Percentiles rank a stretch among this genome's conserved stretches.
phyloP scores from a whole-genome alignment of 2,329 filamentous ascomycete species.

The Ascochyta clinopodiicola region DNA sequence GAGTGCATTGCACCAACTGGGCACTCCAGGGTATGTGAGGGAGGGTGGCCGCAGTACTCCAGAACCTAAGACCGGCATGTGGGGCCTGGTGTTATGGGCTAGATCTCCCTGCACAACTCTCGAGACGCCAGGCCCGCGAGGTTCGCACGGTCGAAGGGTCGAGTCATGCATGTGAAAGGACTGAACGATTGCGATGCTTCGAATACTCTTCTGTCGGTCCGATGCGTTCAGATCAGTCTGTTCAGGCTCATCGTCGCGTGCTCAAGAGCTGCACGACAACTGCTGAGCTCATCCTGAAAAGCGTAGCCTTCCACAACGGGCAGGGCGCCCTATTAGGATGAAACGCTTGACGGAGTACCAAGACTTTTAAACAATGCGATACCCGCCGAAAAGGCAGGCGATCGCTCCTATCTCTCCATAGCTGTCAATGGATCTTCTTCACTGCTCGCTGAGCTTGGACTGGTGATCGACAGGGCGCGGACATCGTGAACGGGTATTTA shows the following conservation, averaged over 20 bases:
- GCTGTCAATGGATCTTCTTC: neutral
- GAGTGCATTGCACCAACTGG: slow-evolving; percentile 6
- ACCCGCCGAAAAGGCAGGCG: neutral
- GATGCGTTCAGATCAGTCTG: neutral
- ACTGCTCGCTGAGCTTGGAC: neutral
- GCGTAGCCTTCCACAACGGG: slow-evolving; percentile 3
- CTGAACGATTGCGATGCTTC: neutral
- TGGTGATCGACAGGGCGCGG: neutral
- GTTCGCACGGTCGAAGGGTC: neutral
- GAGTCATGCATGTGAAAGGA: neutral
- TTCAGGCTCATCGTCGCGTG: neutral
- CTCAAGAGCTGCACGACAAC: neutral
- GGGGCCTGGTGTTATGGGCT: slow-evolving; percentile 5
- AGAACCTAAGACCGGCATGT: slow-evolving; percentile 11
- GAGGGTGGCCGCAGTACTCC: slow-evolving; percentile 8
- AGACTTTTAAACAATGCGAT: slow-evolving; percentile 5
- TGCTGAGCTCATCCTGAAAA: neutral
- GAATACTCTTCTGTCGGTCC: neutral
- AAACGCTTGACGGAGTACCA: slow-evolving; percentile 9
- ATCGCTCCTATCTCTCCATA: neutral
- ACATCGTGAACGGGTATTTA: neutral
- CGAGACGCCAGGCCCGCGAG: slow-evolving; percentile 5
- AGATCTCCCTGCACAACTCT: slow-evolving; percentile 5
- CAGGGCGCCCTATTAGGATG: slow-evolving; percentile 5
- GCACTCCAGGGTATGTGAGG: slow-evolving; percentile 11